Evolutionary conservation across 2,329 filamentous ascomycete species (phyloP).

Genomic region (Chaetomium sp.): DNA sequence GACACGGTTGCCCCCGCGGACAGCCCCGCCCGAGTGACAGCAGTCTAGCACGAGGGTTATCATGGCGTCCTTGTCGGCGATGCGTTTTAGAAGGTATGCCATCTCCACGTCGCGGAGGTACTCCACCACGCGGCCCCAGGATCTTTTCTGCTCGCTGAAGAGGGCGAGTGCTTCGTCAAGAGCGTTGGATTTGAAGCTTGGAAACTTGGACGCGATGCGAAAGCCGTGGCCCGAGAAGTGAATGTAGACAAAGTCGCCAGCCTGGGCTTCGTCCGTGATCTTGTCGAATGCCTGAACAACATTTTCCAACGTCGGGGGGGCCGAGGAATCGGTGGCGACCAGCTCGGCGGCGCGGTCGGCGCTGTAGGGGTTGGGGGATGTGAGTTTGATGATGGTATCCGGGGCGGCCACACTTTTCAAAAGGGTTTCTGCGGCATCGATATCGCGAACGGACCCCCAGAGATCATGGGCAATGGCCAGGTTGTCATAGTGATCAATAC

Average conservation of each 20-base stretch:
- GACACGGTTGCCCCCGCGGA: background rate
- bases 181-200: background rate
- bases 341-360: too few species aligned
- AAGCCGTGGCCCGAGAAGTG: conserved; percentile 3
- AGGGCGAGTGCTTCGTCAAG: background rate
- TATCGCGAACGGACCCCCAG: background rate
- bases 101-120: conserved; percentile 5
- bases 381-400: background rate
- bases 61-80: conserved; percentile 2
- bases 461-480: background rate
- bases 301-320: background rate
- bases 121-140: background rate
- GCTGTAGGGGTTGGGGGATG: background rate
- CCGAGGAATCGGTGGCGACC: background rate
- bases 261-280: background rate
- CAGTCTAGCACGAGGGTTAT: conserved; percentile 2
- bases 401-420: background rate
- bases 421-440: background rate
- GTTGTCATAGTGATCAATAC: background rate
- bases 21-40: conserved; percentile 2
- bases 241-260: conserved; percentile 7
- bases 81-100: background rate
- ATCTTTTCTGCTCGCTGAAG: background rate
- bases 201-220: background rate
- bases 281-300: background rate